phyloP scores from a whole-genome alignment of 768 basidiomycete species.

The Amanita muscaria region DNA sequence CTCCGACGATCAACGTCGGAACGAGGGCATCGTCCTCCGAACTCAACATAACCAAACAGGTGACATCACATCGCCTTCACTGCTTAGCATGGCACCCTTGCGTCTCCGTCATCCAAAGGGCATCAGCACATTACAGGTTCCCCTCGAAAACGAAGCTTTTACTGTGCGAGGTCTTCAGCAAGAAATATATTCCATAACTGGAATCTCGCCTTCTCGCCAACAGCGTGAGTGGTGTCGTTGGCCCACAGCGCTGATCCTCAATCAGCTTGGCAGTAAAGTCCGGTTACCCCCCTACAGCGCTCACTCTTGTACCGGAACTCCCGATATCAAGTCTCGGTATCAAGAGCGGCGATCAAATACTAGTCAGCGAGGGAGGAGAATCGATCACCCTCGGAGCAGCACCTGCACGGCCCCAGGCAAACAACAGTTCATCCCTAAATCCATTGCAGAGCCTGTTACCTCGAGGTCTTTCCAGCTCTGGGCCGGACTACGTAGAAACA shows the following conservation, averaged over 20 bases:
- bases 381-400: no score
- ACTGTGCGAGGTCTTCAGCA: slow-evolving; percentile 73
- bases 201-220: slow-evolving; percentile 71
- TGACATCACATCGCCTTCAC: background rate
- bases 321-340: slow-evolving; percentile 73
- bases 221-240: slow-evolving; percentile 45
- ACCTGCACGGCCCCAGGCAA: no score
- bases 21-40: no score
- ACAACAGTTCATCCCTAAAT: no score
- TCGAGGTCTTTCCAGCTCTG: background rate
- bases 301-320: slow-evolving; percentile 66
- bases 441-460: slow-evolving; percentile 13
- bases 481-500: slow-evolving; percentile 50
- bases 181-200: slow-evolving; percentile 53
- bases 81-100: slow-evolving; percentile 68
- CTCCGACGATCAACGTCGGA: no score
- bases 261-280: slow-evolving; percentile 47
- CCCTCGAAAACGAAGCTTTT: slow-evolving; percentile 39
- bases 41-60: background rate
- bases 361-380: slow-evolving; percentile 46
- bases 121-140: slow-evolving; percentile 65
- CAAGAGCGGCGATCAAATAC: slow-evolving; percentile 74
- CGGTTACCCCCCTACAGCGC: slow-evolving; percentile 76
- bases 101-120: slow-evolving; percentile 84
- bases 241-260: slow-evolving; percentile 4